A percentile compares a stretch with the other conserved stretches of the same genome.
phyloP scores from a whole-genome alignment of 2,329 filamentous ascomycete species.

The Botrytis hyacinthi region DNA sequence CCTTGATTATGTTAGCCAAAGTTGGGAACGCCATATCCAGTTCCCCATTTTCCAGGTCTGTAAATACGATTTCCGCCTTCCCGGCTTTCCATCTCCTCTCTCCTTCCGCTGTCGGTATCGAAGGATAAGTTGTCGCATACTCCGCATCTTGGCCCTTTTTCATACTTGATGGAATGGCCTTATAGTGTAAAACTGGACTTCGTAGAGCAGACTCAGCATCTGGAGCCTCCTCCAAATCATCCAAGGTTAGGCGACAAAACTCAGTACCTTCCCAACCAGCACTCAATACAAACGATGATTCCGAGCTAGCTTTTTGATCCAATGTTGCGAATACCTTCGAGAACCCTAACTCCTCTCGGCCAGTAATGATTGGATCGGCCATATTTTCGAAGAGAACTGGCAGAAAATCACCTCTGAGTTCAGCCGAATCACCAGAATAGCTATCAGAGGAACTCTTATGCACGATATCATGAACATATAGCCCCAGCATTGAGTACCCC shows the following conservation, averaged over 20 bases:
- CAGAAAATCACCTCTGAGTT: slow-evolving; percentile 49
- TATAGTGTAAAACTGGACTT: background rate
- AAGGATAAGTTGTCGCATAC: background rate
- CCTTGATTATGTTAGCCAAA: slow-evolving; percentile 25
- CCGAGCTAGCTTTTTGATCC: slow-evolving; percentile 17
- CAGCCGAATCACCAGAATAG: background rate
- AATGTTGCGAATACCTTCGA: slow-evolving; percentile 47
- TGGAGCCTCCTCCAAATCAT: slow-evolving; percentile 10
- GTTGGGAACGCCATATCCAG: slow-evolving; percentile 27
- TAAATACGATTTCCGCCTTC: slow-evolving; percentile 24
- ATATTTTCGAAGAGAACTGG: slow-evolving; percentile 54
- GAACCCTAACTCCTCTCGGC: slow-evolving; percentile 55
- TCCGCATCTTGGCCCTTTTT: background rate
- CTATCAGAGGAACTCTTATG: slow-evolving; percentile 39
- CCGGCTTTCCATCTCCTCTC: slow-evolving; percentile 27
- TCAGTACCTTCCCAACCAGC: slow-evolving; percentile 29
- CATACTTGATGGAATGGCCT: background rate
- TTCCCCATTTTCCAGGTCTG: slow-evolving; percentile 21
- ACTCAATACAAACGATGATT: slow-evolving; percentile 21
- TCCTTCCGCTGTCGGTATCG: background rate
- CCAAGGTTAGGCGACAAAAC: slow-evolving; percentile 24
- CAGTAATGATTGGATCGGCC: slow-evolving; percentile 57
- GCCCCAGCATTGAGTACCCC: slow-evolving; percentile 56
- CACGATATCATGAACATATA: slow-evolving; percentile 61
- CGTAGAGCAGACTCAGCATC: background rate